These are phyloP conservation scores for Diplocarpon mali DNA, from an alignment of 2,329 filamentous ascomycete genomes.

Conservation along the genomic window DNA sequence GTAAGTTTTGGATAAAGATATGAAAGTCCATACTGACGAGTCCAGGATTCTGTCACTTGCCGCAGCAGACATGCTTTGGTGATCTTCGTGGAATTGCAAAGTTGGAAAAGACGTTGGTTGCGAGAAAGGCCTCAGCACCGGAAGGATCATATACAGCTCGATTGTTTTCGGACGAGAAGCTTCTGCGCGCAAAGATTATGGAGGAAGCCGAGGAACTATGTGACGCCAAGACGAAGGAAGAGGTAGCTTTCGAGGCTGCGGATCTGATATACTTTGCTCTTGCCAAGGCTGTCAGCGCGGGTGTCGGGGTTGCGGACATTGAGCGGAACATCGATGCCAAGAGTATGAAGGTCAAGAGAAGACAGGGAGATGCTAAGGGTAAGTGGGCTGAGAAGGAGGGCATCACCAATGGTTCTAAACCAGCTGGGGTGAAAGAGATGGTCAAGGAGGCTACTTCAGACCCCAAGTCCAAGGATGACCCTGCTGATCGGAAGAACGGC, in stretches of 20 bases:
- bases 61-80: slow-evolving; percentile 88
- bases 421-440: slow-evolving; percentile 28
- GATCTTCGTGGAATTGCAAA: slow-evolving; percentile 69
- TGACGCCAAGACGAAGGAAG: slow-evolving; percentile 67
- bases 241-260: slow-evolving; percentile 88
- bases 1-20: slow-evolving; percentile 27
- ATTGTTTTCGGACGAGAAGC: slow-evolving; percentile 82
- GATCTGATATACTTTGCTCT: slow-evolving; percentile 94
- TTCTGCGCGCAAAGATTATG: slow-evolving; percentile 92
- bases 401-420: slow-evolving; percentile 33
- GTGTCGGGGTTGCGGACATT: slow-evolving; percentile 78
- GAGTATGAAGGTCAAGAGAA: slow-evolving; percentile 87
- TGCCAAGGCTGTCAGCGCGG: slow-evolving; percentile 75
- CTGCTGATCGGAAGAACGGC: slow-evolving; percentile 36
- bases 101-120: slow-evolving; percentile 76
- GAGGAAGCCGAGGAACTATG: slow-evolving; percentile 96
- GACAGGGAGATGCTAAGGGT: slow-evolving; percentile 87
- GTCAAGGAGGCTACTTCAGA: slow-evolving; percentile 37
- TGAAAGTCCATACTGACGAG: slow-evolving; percentile 6
- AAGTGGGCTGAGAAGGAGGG: slow-evolving; percentile 81
- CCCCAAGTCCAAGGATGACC: slow-evolving; percentile 40
- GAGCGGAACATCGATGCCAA: slow-evolving; percentile 90
- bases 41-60: slow-evolving; percentile 78
- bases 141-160: slow-evolving; percentile 87
- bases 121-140: slow-evolving; percentile 72